Conservation (phyloP, 2,329 filamentous ascomycete genomes). For the Verticillium isaacii region DNA sequence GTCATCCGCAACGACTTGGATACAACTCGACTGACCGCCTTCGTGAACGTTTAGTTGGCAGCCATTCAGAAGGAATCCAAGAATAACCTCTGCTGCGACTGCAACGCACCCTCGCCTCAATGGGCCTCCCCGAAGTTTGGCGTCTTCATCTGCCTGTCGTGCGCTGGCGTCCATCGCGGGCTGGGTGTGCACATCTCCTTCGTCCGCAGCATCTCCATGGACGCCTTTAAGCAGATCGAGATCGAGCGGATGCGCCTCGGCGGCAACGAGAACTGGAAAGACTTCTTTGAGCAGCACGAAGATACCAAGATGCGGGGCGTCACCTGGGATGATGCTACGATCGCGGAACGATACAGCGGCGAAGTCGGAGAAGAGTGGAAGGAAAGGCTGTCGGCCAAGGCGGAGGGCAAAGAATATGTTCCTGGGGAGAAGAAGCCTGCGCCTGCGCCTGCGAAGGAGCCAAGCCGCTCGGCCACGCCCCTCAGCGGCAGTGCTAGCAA, state of each 20-base stretch:
- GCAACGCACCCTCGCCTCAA: constrained; percentile 91
- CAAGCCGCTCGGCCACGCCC: constrained; percentile 34
- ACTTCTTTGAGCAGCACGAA: constrained; percentile 75
- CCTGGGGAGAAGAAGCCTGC: constrained; percentile 57
- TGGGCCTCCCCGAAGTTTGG: constrained; percentile 98
- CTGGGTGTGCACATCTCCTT: constrained; percentile 98
- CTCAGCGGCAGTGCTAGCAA: constrained; percentile 32
- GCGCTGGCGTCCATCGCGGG: constrained; percentile 89
- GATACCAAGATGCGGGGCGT: constrained; percentile 63
- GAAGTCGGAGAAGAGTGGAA: constrained; percentile 95
- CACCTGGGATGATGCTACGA: constrained; percentile 81
- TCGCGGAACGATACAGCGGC: constrained; percentile 84
- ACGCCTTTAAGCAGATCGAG: constrained; percentile 91
- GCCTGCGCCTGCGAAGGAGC: constrained; percentile 29
- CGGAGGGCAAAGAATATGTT: constrained; percentile 83
- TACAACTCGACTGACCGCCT: background rate
- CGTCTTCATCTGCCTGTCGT: constrained; percentile 96
- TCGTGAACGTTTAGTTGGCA: constrained; percentile 57
- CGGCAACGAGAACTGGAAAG: constrained; percentile 82
- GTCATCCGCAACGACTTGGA: background rate
- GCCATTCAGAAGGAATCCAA: constrained; percentile 85
- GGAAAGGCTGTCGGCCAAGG: constrained; percentile 79
- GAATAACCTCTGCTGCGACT: constrained; percentile 92
- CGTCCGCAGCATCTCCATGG: constrained; percentile 96
- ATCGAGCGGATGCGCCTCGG: constrained; percentile 91